A percentile compares a stretch with the other conserved stretches of the same genome.
Conservation (phyloP, 2,329 filamentous ascomycete genomes). For the Cadophora gregata region DNA sequence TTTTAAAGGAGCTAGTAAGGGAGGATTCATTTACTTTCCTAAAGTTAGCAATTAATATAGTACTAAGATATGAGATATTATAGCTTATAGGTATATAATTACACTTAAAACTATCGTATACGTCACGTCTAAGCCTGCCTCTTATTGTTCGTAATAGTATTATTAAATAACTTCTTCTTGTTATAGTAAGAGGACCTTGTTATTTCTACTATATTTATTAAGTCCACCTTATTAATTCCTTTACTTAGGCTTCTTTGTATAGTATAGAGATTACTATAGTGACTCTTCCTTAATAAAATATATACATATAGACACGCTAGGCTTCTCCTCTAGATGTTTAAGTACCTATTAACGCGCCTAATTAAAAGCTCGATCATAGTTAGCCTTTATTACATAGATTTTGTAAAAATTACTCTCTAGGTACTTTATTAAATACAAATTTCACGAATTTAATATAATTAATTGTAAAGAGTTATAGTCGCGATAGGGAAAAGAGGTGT, state of each 20-base stretch:
- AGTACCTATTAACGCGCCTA: too few relatives aligned
- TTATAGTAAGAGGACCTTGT: not conserved
- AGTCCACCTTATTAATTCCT: not conserved
- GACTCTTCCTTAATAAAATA: not conserved
- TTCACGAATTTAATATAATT: too few relatives aligned
- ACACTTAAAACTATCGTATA: not conserved
- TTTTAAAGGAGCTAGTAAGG: not conserved
- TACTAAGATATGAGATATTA: not conserved
- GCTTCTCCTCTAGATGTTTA: too few relatives aligned
- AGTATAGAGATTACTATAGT: not conserved
- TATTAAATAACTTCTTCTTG: constrained; percentile 15
- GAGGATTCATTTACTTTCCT: not conserved
- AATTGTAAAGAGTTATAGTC: too few relatives aligned
- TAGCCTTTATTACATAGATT: too few relatives aligned
- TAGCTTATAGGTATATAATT: not conserved
- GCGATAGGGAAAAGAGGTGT: too few relatives aligned
- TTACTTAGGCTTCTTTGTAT: not conserved
- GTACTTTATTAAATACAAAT: too few relatives aligned
- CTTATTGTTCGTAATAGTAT: constrained; percentile 15
- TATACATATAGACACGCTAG: too few relatives aligned
- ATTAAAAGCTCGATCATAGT: too few relatives aligned
- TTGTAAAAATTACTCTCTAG: too few relatives aligned
- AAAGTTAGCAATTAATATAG: not conserved
- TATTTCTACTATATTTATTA: not conserved
- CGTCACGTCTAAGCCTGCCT: not conserved